Base-by-base conservation (phyloP, 352 stramenopile species). In the Phytophthora melonis region DNA sequence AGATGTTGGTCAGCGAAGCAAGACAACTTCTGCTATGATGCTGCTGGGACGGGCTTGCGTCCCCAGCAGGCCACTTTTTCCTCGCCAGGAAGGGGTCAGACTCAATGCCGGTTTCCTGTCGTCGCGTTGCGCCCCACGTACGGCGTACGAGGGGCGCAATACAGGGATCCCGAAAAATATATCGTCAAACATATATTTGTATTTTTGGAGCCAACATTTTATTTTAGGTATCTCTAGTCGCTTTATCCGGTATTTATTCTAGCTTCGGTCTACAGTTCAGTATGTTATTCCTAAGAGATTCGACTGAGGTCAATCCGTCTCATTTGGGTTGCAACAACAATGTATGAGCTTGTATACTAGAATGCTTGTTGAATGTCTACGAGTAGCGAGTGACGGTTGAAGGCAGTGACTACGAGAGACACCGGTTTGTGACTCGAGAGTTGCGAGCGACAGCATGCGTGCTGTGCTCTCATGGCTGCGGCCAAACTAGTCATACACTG, bases 21-120 rank as follows among this genome's bases (percentile, higher is more conserved):
- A 36, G 36, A 32, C 16, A 45, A 45, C 50, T 72, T 63, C 36
- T 41, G 27, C 27, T 69, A 30, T n/a, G n/a, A n/a, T n/a, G n/a
- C 8, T 45, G 25, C 43, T 34, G 7, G 27, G 27, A 58, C 59
- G 41, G 39, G 58, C 25, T 55, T 5, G 53, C 27, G 2, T 30
- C 27, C 19, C 45, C 45, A 30, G 43, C 57, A 45, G 25, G 25
- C 25, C 39, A 43, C n/a, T 49, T 56, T 65, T 43, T 45, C 57
- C 45, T 53, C n/a, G 11, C 21, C 32, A 36, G n/a, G 10, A 64
- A 27, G 58, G 41, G 58, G 2, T 65, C 59, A 21, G n/a, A 66
- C 13, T 9, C 41, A 49, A 14, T 14, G 41, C 41, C 25, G 41
- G 41, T 49, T 13, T 49, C 25, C 47, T 53, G 23, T 36, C 10